These are phyloP conservation scores for Fraxinus sp. DNA, from an alignment of 305 asterid genomes.

Conservation along the genomic window DNA sequence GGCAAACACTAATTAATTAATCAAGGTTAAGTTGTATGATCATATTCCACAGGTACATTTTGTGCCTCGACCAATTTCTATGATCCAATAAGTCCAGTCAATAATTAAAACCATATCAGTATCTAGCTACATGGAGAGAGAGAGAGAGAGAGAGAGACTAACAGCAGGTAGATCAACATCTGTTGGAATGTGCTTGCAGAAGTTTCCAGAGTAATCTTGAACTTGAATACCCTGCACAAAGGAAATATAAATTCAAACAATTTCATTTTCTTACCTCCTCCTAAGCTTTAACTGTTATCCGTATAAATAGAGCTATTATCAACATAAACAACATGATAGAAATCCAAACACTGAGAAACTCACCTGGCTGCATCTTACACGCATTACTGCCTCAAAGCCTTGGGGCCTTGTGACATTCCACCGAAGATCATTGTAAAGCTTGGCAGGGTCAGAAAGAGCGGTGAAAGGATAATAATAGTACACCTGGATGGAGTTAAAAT, in stretches of 20 bases:
- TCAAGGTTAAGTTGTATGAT: neutral
- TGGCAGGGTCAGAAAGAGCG: slow-evolving; percentile 86
- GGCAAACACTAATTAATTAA: neutral
- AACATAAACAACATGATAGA: slow-evolving; percentile 10
- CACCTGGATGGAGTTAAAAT: slow-evolving; percentile 47
- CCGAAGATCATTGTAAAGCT: slow-evolving; percentile 95
- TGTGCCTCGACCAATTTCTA: neutral
- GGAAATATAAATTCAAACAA: slow-evolving; percentile 1
- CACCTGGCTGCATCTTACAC: slow-evolving; percentile 99
- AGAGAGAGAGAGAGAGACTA: slow-evolving; percentile 40
- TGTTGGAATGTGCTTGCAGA: slow-evolving; percentile 85
- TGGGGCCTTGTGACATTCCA: slow-evolving; percentile 98
- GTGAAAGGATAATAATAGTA: slow-evolving; percentile 93
- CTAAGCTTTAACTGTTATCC: slow-evolving; percentile 15
- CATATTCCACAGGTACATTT: neutral
- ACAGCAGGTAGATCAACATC: slow-evolving; percentile 96
- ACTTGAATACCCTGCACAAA: slow-evolving; percentile 84
- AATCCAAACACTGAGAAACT: slow-evolving; percentile 25
- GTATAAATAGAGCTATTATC: neutral
- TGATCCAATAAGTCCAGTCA: neutral
- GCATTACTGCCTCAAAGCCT: slow-evolving; percentile 99
- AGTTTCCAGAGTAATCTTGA: slow-evolving; percentile 90
- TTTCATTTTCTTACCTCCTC: neutral
- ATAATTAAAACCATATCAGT: slow-evolving; percentile 9
- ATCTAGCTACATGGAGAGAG: neutral